Evolutionary conservation across 1,139 yeast species (phyloP), one percentile per base, ranked within the genome.

Genomic region (Kurtzmaniella quercitrusa): DNA sequence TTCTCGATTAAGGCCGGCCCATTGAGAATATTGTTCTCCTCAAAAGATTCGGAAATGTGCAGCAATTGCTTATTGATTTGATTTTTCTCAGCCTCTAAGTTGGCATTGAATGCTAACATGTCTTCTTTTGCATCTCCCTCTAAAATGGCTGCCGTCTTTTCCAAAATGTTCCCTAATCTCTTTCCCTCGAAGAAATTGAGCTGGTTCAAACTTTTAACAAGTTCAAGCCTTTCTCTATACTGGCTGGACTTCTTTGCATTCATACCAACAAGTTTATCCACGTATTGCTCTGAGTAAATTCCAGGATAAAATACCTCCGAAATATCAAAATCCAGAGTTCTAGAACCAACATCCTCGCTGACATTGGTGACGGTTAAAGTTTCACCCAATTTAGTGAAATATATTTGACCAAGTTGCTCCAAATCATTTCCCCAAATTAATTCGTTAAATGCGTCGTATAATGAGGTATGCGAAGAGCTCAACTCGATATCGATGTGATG

Each of bases 101-200:
- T 36, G 12, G 32, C 33, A 17, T n/a, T 19, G 15, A 33, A 17
- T 7, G 9, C 17, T 9, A 19, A 5, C 28, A 69, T 50, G 42
- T 66, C 67, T 5, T 53, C 52, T n/a, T 53, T 48, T 2, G 61
- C 56, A 40, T 39, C 11, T 40, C 41, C 28, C 41, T 47, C 22
- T 64, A 49, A 42, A 58, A 54, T 12, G 6, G 40, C 40, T 3
- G 57, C 52, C 2, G 65, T 47, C 7, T 51, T 52, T 18, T 53
- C 52, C 26, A 68, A 48, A 14, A 68, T 48, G 5, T 51, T 50
- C 32, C 55, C 57, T 22, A 68, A 55, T 22, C 56, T 57, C 47
- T 67, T 67, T 1, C 74, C 74, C 47, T 66, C 72, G 47, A 66
- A 67, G 9, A 69, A 61, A 42, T 55, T 66, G 42, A 60, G 50